Evolutionary conservation across 2,329 filamentous ascomycete genomes (phyloP).

Genomic region (Epichloe typhina): DNA sequence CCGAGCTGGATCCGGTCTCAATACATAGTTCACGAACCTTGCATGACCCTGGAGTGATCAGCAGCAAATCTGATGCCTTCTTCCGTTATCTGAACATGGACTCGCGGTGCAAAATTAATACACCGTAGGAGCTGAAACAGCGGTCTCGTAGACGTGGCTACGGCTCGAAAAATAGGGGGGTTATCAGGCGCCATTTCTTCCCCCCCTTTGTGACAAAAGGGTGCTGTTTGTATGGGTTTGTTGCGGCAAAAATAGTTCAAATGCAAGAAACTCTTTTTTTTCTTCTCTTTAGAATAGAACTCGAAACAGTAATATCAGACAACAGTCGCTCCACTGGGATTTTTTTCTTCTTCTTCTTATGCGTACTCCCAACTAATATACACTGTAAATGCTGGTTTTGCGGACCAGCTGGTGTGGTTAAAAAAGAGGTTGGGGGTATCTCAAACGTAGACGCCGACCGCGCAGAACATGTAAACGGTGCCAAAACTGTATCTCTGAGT

Average conservation of each 20-base stretch:
- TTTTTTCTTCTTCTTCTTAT: constrained; percentile 11
- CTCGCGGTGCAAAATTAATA: constrained; percentile 46
- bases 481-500: constrained; percentile 53
- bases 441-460: constrained; percentile 95
- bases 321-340: constrained; percentile 16
- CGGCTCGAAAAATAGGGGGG: constrained; percentile 54
- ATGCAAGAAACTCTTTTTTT: background rate
- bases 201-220: background rate
- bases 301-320: constrained; percentile 10
- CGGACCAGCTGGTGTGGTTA: background rate
- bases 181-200: constrained; percentile 18
- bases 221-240: background rate
- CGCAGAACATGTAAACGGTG: constrained; percentile 97
- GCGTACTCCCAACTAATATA: constrained; percentile 23
- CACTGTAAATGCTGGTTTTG: constrained; percentile 16
- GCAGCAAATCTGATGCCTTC: constrained; percentile 80
- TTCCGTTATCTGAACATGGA: constrained; percentile 60
- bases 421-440: constrained; percentile 27
- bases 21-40: constrained; percentile 46
- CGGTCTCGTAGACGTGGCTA: constrained; percentile 65
- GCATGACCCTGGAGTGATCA: constrained; percentile 81
- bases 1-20: background rate
- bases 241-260: constrained; percentile 1
- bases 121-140: constrained; percentile 50
- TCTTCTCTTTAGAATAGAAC: constrained; percentile 1